Evolutionary conservation across 1,284 basidiomycete species (phyloP), one percentile per base, ranked within the genome.

Genomic region (Microbotryum saponariae): DNA sequence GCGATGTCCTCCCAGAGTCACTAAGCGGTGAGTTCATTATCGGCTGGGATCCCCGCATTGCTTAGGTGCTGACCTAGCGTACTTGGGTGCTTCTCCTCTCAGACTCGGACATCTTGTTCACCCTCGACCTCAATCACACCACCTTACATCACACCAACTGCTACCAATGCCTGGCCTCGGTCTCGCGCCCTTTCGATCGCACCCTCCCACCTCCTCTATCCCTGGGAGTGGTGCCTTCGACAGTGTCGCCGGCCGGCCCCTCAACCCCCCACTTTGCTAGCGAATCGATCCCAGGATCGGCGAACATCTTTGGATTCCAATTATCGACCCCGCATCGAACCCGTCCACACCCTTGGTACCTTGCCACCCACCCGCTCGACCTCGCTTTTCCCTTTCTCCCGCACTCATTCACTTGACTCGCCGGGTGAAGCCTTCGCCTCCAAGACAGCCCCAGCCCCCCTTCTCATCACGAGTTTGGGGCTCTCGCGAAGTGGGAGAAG

Each of bases 241-340:
- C 47, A n/a, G 42, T 42, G 57, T 29, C 16, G 57, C 42, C 31
- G 50, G 57, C 42, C 57, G 57, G 50, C 57, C 42, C 54, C 54
- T 33, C 44, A 29, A 25, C 54, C 46, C 54, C 44, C 45, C 54
- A 42, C 37, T 42, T 42, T 18, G 14, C 12, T 42, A 42, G 37
- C 37, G 37, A 42, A 42, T 42, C 37, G 14, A 42, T 42, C 37
- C 14, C 14, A 42, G 37, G 37, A 42, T 42, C 37, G 37, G 37
- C 37, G 37, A 42, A 42, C 37, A 42, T 42, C 37, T 42, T 18
- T 18, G 0, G 16, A 42, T 16, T 42, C 14, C 37, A 16, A 33
- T 6, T 29, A n/a, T 53, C 48, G 27, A 50, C 16, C 48, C 48
- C 18, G 21, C 48, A 50, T 23, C n/a, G 48, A 21, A 3, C 48